Percentiles rank a stretch among this genome's conserved stretches.
These are phyloP conservation scores for Emmonsia crescens DNA, from an alignment of 2,329 filamentous ascomycete genomes.

Conservation along the genomic window DNA sequence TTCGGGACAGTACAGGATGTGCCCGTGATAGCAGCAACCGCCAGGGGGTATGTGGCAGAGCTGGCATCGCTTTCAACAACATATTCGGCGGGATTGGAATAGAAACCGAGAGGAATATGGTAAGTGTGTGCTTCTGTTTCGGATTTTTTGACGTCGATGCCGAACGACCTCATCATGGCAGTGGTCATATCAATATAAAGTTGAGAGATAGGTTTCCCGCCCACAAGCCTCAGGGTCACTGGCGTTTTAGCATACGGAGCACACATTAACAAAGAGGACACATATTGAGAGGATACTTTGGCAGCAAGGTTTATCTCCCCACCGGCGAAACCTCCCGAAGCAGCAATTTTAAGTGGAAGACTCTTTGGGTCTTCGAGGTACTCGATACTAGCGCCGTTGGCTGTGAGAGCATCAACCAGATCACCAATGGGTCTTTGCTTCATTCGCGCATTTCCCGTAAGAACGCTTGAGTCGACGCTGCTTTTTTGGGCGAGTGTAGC, in stretches of 20 bases:
- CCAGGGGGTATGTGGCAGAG: conserved; percentile 90
- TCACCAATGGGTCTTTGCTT: conserved; percentile 89
- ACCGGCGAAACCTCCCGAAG: conserved; percentile 71
- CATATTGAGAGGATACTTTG: conserved; percentile 97
- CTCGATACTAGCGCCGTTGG: conserved; percentile 76
- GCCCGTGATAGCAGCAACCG: conserved; percentile 88
- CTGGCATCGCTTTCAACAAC: conserved; percentile 94
- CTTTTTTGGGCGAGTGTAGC: conserved; percentile 66
- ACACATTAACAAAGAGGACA: conserved; percentile 92
- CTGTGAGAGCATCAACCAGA: conserved; percentile 76
- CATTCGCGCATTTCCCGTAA: conserved; percentile 94
- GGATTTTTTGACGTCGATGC: conserved; percentile 67
- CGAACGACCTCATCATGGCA: conserved; percentile 92
- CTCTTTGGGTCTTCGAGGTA: conserved; percentile 78
- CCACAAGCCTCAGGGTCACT: conserved; percentile 78
- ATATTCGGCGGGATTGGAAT: conserved; percentile 76
- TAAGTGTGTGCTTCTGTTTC: conserved; percentile 78
- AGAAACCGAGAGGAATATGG: conserved; percentile 75
- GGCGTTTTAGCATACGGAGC: conserved; percentile 93
- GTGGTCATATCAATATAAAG: conserved; percentile 98
- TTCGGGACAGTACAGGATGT: conserved; percentile 94
- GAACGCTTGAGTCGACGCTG: conserved; percentile 55
- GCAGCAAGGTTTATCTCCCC: conserved; percentile 86
- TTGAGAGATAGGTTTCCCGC: conserved; percentile 96
- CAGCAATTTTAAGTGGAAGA: conserved; percentile 70